Percentiles rank a stretch among this genome's conserved stretches.
Evolutionary conservation across 2,329 filamentous ascomycete genomes (phyloP).

Genomic region (Cercospora citrullina): DNA sequence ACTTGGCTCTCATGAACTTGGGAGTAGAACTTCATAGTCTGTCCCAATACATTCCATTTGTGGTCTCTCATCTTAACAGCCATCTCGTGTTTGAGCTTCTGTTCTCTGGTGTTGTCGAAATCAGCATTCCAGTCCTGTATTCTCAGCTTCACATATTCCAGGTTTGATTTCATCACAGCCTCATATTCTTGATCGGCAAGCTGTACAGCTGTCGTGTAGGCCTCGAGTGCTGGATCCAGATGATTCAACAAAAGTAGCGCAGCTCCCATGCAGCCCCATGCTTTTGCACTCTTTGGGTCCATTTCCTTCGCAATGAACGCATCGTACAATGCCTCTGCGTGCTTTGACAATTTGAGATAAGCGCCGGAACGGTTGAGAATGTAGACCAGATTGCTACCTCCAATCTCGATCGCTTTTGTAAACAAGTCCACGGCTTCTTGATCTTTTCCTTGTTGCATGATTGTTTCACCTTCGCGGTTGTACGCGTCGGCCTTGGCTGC

Average conservation of each 20-base stretch:
- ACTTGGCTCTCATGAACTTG: constrained; percentile 8
- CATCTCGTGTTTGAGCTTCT: background rate
- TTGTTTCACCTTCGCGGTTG: background rate
- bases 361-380: background rate
- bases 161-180: background rate
- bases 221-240: background rate
- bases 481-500: background rate
- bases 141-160: background rate
- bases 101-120: background rate
- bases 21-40: background rate
- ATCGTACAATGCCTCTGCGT: background rate
- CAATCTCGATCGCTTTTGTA: background rate
- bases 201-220: background rate
- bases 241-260: background rate
- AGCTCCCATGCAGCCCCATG: background rate
- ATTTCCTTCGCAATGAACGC: background rate
- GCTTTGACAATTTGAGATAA: background rate
- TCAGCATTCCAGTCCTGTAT: background rate
- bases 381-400: background rate
- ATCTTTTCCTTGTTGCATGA: background rate
- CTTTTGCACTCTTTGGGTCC: background rate
- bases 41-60: background rate
- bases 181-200: background rate
- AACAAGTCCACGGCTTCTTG: background rate
- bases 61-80: background rate